Percentiles rank a stretch among this genome's conserved stretches.
These are phyloP conservation scores for Colletotrichum lindemuthianum DNA, from an alignment of 2,329 filamentous ascomycete species.

Conservation along the genomic window DNA sequence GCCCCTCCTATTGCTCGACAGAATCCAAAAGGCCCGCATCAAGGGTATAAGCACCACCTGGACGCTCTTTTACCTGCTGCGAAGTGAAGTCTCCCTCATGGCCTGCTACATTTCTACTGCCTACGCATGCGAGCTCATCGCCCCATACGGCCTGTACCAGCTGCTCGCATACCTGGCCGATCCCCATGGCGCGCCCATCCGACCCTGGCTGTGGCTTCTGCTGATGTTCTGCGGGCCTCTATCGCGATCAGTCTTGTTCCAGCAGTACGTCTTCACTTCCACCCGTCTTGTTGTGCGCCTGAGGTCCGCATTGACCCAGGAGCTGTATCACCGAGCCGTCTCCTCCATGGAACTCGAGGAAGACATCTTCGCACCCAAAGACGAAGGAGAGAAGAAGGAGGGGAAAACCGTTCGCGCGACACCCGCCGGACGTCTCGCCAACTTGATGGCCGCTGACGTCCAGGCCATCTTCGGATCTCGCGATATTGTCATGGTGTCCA, in stretches of 20 bases:
- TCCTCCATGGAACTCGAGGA: slow-evolving; percentile 66
- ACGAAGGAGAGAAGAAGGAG: slow-evolving; percentile 38
- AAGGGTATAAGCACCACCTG: slow-evolving; percentile 55
- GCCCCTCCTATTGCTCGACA: slow-evolving; percentile 57
- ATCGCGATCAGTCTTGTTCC: slow-evolving; percentile 59
- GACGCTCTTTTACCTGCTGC: slow-evolving; percentile 57
- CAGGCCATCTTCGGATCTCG: slow-evolving; percentile 63
- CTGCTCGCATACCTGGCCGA: slow-evolving; percentile 61
- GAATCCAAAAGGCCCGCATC: slow-evolving; percentile 54
- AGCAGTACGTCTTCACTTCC: slow-evolving; percentile 67
- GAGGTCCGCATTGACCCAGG: slow-evolving; percentile 66
- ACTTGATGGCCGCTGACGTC: slow-evolving; percentile 68
- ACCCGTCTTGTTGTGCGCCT: slow-evolving; percentile 66
- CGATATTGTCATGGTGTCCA: slow-evolving; percentile 58
- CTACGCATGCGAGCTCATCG: slow-evolving; percentile 58
- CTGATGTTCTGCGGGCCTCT: slow-evolving; percentile 63
- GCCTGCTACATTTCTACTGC: slow-evolving; percentile 49
- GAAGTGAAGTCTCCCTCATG: slow-evolving; percentile 56
- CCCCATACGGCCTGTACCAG: slow-evolving; percentile 64
- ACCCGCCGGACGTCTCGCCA: slow-evolving; percentile 62
- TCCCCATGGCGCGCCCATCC: slow-evolving; percentile 55
- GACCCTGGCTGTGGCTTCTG: slow-evolving; percentile 63
- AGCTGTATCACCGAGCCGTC: slow-evolving; percentile 66
- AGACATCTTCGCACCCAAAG: slow-evolving; percentile 55
- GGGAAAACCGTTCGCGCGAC: slow-evolving; percentile 44